Percentiles rank a stretch among this genome's conserved stretches.
Evolutionary conservation across 495 filamentous ascomycete genomes (phyloP).

Genomic region (Jackrogersella minutella): DNA sequence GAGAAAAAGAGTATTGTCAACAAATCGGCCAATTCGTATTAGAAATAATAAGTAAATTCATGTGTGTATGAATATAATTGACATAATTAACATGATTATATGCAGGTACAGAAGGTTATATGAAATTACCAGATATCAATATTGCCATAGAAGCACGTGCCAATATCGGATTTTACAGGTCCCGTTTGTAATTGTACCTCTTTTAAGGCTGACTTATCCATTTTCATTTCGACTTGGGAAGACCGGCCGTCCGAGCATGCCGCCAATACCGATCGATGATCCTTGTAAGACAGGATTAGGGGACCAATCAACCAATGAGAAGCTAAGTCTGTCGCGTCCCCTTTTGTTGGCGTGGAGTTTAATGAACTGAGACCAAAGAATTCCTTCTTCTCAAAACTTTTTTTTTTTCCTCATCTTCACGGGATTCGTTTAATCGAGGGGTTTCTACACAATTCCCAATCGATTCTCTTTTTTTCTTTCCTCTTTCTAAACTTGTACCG

Average conservation of each 20-base stretch:
- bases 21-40: neutral
- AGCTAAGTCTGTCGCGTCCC: constrained; percentile 19
- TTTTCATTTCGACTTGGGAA: neutral
- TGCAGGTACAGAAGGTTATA: constrained; percentile 4
- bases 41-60: neutral
- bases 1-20: neutral
- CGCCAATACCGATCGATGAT: constrained; percentile 40
- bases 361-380: constrained; percentile 31
- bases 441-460: constrained; percentile 33
- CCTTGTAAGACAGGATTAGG: constrained; percentile 16
- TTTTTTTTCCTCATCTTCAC: constrained; percentile 35
- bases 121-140: too few relatives aligned
- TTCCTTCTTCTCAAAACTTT: constrained; percentile 3
- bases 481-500: constrained; percentile 23
- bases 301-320: constrained; percentile 25
- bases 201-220: constrained; percentile 2
- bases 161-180: neutral
- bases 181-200: neutral
- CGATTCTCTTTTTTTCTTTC: constrained; percentile 36
- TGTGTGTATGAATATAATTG: neutral
- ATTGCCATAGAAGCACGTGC: constrained; percentile 17
- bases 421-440: constrained; percentile 28
- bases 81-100: neutral
- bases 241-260: constrained; percentile 26
- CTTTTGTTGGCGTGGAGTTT: constrained; percentile 45